Conservation (phyloP, 176 grass and related monocot genomes). For the Pharus latifolius region DNA sequence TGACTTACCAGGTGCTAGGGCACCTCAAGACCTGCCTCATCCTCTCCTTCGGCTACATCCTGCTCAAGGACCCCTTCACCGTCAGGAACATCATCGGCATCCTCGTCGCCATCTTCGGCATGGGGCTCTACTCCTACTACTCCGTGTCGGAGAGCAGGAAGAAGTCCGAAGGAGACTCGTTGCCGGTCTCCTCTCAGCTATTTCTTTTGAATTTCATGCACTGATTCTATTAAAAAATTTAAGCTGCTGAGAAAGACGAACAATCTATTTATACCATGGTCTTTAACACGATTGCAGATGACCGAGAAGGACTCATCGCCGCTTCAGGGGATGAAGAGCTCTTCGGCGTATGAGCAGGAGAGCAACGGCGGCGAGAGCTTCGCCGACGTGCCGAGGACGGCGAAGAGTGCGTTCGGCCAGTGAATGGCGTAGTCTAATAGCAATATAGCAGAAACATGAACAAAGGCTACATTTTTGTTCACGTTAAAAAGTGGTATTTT, state of each 20-base stretch:
- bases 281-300: too few relatives aligned
- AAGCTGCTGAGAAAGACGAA: too few relatives aligned
- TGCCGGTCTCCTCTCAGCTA: conserved; percentile 21
- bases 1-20: conserved; percentile 94
- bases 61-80: conserved; percentile 73
- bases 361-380: conserved; percentile 11
- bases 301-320: conserved; percentile 29
- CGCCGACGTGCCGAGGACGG: conserved; percentile 41
- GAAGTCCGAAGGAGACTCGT: conserved; percentile 26
- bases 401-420: conserved; percentile 31
- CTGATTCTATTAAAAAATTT: too few relatives aligned
- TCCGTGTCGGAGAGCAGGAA: conserved; percentile 57
- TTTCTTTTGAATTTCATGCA: too few relatives aligned
- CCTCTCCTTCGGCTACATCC: conserved; percentile 67
- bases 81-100: conserved; percentile 66
- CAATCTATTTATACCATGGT: too few relatives aligned
- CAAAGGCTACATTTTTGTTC: too few relatives aligned
- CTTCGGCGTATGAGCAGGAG: conserved; percentile 10
- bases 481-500: too few relatives aligned
- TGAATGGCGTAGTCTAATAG: conserved; percentile 5
- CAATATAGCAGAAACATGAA: background rate
- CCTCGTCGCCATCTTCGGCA: conserved; percentile 84
- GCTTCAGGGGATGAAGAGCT: background rate
- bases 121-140: conserved; percentile 80
- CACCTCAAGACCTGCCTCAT: conserved; percentile 94